These are phyloP conservation scores for Cenchrus purpureus DNA, from an alignment of 176 grass and related monocot species.

Conservation along the genomic window DNA sequence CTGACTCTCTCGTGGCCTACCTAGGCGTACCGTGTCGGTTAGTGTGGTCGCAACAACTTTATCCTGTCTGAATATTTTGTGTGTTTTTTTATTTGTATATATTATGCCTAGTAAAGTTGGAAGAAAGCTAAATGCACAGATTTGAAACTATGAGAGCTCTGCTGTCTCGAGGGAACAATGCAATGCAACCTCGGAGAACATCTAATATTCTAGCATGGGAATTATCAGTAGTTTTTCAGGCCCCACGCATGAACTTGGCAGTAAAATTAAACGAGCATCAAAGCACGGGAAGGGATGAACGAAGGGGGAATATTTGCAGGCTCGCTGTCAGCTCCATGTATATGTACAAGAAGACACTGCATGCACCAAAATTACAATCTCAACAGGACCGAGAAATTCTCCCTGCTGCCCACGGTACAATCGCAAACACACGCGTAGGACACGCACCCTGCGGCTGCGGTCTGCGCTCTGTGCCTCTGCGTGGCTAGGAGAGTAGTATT, in stretches of 20 bases:
- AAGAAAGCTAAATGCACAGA: neutral
- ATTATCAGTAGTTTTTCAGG: too few species aligned
- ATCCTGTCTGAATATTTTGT: neutral
- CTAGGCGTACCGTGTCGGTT: neutral
- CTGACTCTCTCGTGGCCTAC: constrained; percentile 8
- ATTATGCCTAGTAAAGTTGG: neutral
- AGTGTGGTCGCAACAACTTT: constrained; percentile 6
- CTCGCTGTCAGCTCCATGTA: neutral
- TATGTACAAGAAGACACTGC: neutral
- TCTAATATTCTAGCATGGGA: neutral
- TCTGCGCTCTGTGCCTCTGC: neutral
- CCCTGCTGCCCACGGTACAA: neutral
- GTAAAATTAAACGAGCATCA: neutral
- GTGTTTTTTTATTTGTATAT: too few species aligned
- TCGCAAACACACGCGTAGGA: neutral
- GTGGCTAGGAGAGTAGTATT: too few species aligned
- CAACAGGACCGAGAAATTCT: constrained; percentile 2
- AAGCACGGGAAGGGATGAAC: neutral
- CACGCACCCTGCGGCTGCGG: neutral
- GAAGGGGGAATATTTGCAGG: neutral
- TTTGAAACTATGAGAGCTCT: neutral
- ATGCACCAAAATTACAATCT: neutral
- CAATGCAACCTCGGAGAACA: neutral
- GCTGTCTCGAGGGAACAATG: neutral
- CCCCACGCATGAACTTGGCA: neutral